A percentile compares a stretch with the other conserved stretches of the same genome.
Conservation (phyloP, 2,329 filamentous ascomycete genomes). For the Nemania sp. region DNA sequence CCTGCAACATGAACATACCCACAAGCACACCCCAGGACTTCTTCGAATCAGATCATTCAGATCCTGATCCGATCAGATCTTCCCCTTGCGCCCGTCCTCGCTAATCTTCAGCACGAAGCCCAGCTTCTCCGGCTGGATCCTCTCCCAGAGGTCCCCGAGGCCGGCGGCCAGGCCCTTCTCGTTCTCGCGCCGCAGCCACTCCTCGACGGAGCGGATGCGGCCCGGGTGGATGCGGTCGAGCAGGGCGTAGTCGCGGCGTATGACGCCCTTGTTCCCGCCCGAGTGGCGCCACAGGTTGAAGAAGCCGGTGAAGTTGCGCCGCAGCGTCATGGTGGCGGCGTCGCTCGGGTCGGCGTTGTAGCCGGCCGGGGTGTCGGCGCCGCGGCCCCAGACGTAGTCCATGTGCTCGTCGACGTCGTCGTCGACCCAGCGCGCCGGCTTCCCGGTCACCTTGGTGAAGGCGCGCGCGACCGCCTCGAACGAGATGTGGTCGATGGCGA, state of each 20-base stretch:
- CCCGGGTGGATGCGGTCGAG: slow-evolving; percentile 57
- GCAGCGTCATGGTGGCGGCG: slow-evolving; percentile 44
- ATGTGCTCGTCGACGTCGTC: slow-evolving; percentile 44
- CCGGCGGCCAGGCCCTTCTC: slow-evolving; percentile 38
- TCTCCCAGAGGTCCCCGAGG: slow-evolving; percentile 41
- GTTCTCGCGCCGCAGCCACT: slow-evolving; percentile 52
- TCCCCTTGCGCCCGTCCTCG: slow-evolving; percentile 32
- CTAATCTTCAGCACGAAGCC: slow-evolving; percentile 30
- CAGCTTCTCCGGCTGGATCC: slow-evolving; percentile 33
- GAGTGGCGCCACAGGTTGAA: slow-evolving; percentile 53
- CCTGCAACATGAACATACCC: neutral
- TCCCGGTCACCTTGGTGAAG: slow-evolving; percentile 49
- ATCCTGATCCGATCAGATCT: slow-evolving; percentile 17
- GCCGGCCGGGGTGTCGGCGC: slow-evolving; percentile 40
- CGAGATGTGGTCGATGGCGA: slow-evolving; percentile 48
- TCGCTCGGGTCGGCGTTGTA: slow-evolving; percentile 43
- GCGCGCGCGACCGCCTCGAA: slow-evolving; percentile 48
- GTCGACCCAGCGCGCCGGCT: slow-evolving; percentile 47
- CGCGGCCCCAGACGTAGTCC: slow-evolving; percentile 20
- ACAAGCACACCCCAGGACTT: neutral
- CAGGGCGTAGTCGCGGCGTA: slow-evolving; percentile 52
- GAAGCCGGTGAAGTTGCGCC: slow-evolving; percentile 56
- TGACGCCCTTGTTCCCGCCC: slow-evolving; percentile 47
- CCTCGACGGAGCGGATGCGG: slow-evolving; percentile 52
- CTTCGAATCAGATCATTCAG: neutral